These are phyloP conservation scores for Fusarium sacchari DNA, from an alignment of 2,329 filamentous ascomycete species.

Conservation along the genomic window DNA sequence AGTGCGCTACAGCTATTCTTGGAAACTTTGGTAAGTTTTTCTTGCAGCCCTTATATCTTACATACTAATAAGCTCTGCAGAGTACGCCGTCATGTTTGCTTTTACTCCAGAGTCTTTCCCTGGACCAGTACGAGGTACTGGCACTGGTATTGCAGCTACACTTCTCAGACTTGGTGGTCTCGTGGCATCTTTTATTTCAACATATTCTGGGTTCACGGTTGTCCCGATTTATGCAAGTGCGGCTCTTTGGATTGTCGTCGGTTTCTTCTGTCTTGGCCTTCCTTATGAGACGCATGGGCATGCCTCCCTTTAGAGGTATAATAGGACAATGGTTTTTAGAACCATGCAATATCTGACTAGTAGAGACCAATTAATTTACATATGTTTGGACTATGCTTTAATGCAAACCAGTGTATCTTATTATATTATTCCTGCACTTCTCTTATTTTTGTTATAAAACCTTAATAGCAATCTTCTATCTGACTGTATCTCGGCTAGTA, in stretches of 20 bases:
- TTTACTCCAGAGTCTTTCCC: constrained; percentile 64
- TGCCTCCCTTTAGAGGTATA: neutral
- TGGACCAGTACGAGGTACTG: constrained; percentile 62
- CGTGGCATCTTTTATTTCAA: constrained; percentile 55
- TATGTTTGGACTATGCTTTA: rapidly evolving
- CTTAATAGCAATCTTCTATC: too few species aligned
- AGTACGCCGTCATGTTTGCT: constrained; percentile 6
- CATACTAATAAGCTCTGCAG: neutral
- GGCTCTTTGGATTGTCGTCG: constrained; percentile 55
- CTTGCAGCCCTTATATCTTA: rapidly evolving
- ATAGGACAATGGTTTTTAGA: rapidly evolving
- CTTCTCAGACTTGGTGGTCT: constrained; percentile 52
- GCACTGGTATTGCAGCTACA: constrained; percentile 56
- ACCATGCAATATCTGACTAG: too few species aligned
- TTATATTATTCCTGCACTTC: too few species aligned
- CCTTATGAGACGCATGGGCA: constrained; percentile 53
- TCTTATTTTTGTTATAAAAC: too few species aligned
- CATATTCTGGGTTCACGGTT: constrained; percentile 53
- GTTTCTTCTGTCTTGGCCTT: constrained; percentile 53
- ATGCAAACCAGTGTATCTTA: neutral
- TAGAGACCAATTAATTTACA: neutral
- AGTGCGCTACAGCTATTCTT: constrained; percentile 1
- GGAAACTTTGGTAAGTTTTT: neutral
- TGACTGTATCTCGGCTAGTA: too few species aligned
- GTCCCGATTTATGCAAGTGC: constrained; percentile 57